These are phyloP conservation scores for Lagerstroemia speciosa DNA, from an alignment of 345 rosid genomes.

Conservation along the genomic window DNA sequence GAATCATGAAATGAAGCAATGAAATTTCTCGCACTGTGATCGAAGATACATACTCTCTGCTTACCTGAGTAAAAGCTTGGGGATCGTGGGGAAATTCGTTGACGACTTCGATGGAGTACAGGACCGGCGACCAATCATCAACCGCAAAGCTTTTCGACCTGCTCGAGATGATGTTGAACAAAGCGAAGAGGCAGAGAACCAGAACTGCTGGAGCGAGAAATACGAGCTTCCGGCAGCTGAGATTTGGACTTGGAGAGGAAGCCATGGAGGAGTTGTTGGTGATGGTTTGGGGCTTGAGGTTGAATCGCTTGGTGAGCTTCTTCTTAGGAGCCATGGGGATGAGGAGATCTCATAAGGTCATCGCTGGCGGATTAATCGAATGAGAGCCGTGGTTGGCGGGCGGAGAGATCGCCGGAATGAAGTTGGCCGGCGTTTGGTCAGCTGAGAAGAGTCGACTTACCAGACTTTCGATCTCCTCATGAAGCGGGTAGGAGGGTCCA, in stretches of 20 bases:
- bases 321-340: conserved; percentile 23
- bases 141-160: conserved; percentile 5
- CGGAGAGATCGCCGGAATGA: neutral
- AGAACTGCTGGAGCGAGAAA: conserved; percentile 23
- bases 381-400: neutral
- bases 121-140: conserved; percentile 6
- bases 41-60: neutral
- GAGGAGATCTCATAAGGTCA: neutral
- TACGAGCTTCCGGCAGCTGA: conserved; percentile 24
- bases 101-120: conserved; percentile 39
- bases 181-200: conserved; percentile 19
- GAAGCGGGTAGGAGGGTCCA: neutral
- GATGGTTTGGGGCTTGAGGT: conserved; percentile 6
- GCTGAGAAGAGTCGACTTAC: neutral
- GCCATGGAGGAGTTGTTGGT: conserved; percentile 18
- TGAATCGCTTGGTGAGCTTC: conserved; percentile 26
- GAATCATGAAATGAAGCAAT: neutral
- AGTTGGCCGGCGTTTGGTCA: neutral
- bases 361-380: neutral
- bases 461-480: neutral
- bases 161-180: conserved; percentile 32
- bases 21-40: neutral
- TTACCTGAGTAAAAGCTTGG: conserved; percentile 64
- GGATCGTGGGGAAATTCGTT: conserved; percentile 67
- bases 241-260: conserved; percentile 16